phyloP scores from a whole-genome alignment of 2,329 filamentous ascomycete species.

The Ramularia endophylla region DNA sequence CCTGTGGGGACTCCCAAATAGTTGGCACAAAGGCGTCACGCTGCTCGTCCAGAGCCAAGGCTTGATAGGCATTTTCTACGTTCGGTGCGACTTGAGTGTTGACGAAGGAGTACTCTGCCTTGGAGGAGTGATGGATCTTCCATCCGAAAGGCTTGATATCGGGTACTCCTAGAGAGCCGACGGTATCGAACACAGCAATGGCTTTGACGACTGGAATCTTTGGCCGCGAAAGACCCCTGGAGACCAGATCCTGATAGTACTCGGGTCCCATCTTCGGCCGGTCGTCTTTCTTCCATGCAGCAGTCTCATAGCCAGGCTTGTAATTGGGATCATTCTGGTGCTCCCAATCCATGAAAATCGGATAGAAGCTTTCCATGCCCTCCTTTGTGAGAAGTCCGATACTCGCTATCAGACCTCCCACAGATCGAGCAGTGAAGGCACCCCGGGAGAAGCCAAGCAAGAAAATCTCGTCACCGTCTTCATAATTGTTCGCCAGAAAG shows the following conservation, averaged over 20 bases:
- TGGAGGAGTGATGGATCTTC: constrained; percentile 16
- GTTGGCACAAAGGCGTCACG: constrained; percentile 32
- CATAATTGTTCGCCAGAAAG: constrained; percentile 56
- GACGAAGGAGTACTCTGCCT: constrained; percentile 34
- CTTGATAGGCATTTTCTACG: constrained; percentile 36
- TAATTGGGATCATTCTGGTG: constrained; percentile 19
- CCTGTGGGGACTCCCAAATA: constrained; percentile 30
- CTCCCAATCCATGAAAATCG: constrained; percentile 27
- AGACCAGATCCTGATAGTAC: constrained; percentile 34
- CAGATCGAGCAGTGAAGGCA: constrained; percentile 36
- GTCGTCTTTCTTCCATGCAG: constrained; percentile 17
- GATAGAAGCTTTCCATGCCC: constrained; percentile 21
- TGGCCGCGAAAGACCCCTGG: constrained; percentile 21
- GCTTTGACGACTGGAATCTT: constrained; percentile 29
- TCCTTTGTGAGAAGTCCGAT: constrained; percentile 34
- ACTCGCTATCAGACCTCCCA: constrained; percentile 37
- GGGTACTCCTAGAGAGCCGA: constrained; percentile 39
- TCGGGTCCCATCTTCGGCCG: constrained; percentile 37
- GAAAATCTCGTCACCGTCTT: constrained; percentile 36
- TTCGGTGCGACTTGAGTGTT: constrained; percentile 36
- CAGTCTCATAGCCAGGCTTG: constrained; percentile 7
- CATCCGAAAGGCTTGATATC: constrained; percentile 30
- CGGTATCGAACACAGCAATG: constrained; percentile 39
- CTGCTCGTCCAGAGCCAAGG: constrained; percentile 35
- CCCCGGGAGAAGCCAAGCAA: constrained; percentile 40